Conservation (phyloP, 257 asterid species). For the Nicotiana otophora region DNA sequence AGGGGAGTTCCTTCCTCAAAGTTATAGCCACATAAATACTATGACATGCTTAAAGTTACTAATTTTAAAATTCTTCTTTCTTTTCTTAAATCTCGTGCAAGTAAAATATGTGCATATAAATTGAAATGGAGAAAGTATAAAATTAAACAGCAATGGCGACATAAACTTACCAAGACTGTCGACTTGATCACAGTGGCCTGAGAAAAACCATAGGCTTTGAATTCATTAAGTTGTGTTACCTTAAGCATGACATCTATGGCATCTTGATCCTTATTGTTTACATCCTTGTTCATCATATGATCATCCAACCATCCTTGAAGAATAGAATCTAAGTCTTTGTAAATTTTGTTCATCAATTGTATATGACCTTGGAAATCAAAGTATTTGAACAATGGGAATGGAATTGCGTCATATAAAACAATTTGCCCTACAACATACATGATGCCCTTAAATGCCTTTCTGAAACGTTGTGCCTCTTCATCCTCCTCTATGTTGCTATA, state of each 20-base stretch:
- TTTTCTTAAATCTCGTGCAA: background rate
- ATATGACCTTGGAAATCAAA: constrained; percentile 41
- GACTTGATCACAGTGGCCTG: constrained; percentile 11
- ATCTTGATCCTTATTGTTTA: constrained; percentile 24
- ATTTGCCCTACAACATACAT: constrained; percentile 31
- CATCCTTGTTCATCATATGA: constrained; percentile 17
- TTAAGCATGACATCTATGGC: constrained; percentile 57
- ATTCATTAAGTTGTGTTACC: constrained; percentile 21
- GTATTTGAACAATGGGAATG: constrained; percentile 30
- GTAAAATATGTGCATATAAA: background rate
- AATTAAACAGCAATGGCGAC: background rate
- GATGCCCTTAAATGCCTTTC: constrained; percentile 26
- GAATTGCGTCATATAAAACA: constrained; percentile 31
- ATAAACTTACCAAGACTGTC: constrained; percentile 24
- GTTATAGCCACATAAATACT: no score
- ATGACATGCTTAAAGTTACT: no score
- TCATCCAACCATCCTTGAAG: constrained; percentile 34
- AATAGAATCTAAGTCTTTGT: constrained; percentile 27
- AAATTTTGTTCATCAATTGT: constrained; percentile 33
- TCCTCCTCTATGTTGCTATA: constrained; percentile 2
- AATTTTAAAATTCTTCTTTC: no score
- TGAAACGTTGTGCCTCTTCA: constrained; percentile 18
- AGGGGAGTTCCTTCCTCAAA: no score
- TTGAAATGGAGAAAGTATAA: background rate
- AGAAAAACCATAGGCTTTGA: background rate